A percentile compares a stretch with the other conserved stretches of the same genome.
These are phyloP conservation scores for Ephemerocybe angulata DNA, from an alignment of 768 basidiomycete genomes.

Conservation along the genomic window DNA sequence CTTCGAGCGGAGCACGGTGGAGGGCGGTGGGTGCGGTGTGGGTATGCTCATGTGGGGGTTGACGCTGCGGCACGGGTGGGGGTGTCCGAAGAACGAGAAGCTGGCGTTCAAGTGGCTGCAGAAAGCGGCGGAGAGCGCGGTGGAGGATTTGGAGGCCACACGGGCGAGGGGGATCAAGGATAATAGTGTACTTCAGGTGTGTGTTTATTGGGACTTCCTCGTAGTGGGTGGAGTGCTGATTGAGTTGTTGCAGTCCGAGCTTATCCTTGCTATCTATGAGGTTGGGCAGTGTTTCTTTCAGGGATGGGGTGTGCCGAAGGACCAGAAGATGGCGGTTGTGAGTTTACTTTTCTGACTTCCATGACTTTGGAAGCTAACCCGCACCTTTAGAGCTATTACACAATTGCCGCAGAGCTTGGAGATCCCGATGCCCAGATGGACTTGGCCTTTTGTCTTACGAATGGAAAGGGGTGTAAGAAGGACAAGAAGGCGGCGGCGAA, in stretches of 20 bases:
- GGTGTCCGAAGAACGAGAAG: constrained; percentile 74
- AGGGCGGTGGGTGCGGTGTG: constrained; percentile 75
- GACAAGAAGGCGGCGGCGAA: constrained; percentile 81
- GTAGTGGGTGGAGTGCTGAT: neutral
- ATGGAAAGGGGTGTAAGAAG: constrained; percentile 88
- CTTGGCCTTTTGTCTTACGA: constrained; percentile 79
- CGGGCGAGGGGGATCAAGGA: constrained; percentile 47
- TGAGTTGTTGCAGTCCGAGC: constrained; percentile 51
- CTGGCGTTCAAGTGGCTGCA: constrained; percentile 79
- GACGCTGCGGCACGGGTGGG: constrained; percentile 85
- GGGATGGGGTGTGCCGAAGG: constrained; percentile 85
- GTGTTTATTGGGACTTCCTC: constrained; percentile 5
- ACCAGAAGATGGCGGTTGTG: constrained; percentile 87
- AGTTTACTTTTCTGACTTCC: constrained; percentile 24
- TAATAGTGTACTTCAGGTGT: constrained; percentile 50
- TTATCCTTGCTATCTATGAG: constrained; percentile 87
- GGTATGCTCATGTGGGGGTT: constrained; percentile 95
- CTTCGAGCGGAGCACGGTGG: constrained; percentile 74
- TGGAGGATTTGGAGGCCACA: constrained; percentile 68
- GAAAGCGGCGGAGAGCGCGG: constrained; percentile 76
- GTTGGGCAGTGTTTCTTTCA: constrained; percentile 92
- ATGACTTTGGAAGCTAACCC: neutral
- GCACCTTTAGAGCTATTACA: constrained; percentile 66
- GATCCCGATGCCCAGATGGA: constrained; percentile 87
- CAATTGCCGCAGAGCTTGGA: constrained; percentile 77